A percentile compares a stretch with the other conserved stretches of the same genome.
These are phyloP conservation scores for Claviceps purpurea DNA, from an alignment of 2,329 filamentous ascomycete species.

Conservation along the genomic window DNA sequence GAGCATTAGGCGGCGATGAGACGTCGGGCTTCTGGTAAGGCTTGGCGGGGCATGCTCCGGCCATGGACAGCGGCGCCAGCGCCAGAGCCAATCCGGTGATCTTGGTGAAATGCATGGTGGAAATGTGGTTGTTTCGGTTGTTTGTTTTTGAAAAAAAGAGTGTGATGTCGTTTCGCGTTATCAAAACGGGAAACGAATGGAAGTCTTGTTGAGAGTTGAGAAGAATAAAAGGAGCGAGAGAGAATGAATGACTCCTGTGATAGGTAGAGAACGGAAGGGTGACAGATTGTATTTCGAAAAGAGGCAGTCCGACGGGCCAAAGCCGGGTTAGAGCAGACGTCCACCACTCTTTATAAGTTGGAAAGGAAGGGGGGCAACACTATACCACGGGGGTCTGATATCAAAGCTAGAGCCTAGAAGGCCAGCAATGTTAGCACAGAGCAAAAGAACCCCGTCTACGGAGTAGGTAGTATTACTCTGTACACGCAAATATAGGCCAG, in stretches of 20 bases:
- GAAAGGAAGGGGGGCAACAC: too few relatives aligned
- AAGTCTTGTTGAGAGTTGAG: background rate
- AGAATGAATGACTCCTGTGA: too few relatives aligned
- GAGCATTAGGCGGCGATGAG: too few relatives aligned
- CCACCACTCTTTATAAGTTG: background rate
- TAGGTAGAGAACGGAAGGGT: too few relatives aligned
- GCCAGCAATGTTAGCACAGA: too few relatives aligned
- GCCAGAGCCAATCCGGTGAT: slow-evolving; percentile 8
- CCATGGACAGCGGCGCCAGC: background rate
- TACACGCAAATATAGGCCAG: background rate
- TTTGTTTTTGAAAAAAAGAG: background rate
- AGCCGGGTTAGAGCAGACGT: slow-evolving; percentile 5
- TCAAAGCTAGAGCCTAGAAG: too few relatives aligned
- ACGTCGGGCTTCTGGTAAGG: too few relatives aligned
- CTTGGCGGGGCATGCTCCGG: background rate
- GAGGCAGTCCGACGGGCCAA: background rate
- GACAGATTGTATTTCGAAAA: too few relatives aligned
- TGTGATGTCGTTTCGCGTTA: background rate
- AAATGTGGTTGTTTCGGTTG: background rate
- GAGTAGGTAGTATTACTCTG: background rate
- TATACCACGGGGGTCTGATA: too few relatives aligned
- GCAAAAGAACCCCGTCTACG: background rate
- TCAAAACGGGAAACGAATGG: background rate
- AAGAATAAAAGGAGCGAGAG: background rate
- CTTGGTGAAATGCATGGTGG: slow-evolving; percentile 14